These are phyloP conservation scores for Mycena vitilis DNA, from an alignment of 768 basidiomycete species.

Conservation along the genomic window DNA sequence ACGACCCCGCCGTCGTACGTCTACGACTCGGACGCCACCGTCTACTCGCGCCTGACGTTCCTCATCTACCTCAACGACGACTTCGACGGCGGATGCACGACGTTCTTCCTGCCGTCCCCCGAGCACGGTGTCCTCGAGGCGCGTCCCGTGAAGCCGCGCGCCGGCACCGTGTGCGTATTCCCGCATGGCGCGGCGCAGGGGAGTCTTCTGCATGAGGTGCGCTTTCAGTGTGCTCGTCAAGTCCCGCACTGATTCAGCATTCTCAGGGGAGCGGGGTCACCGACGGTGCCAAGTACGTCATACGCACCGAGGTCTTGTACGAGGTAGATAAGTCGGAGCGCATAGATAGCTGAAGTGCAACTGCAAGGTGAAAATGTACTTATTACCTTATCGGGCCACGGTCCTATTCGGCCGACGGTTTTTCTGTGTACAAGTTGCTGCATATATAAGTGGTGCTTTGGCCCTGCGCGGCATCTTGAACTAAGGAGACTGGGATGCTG, in stretches of 20 bases:
- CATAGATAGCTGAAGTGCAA: constrained; percentile 36
- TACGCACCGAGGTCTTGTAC: constrained; percentile 53
- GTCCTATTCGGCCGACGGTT: background rate
- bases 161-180: constrained; percentile 63
- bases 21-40: constrained; percentile 60
- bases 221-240: background rate
- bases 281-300: constrained; percentile 52
- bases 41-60: constrained; percentile 61
- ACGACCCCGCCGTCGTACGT: constrained; percentile 56
- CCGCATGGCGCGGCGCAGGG: constrained; percentile 54
- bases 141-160: constrained; percentile 58
- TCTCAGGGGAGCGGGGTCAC: constrained; percentile 50
- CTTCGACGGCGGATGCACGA: constrained; percentile 62
- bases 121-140: constrained; percentile 58
- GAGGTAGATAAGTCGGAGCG: constrained; percentile 51
- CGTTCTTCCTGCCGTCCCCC: constrained; percentile 64
- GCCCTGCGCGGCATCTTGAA: too few relatives aligned
- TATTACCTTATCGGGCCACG: background rate
- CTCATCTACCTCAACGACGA: constrained; percentile 64
- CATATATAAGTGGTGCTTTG: too few relatives aligned
- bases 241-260: background rate
- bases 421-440: background rate
- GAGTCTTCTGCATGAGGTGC: constrained; percentile 50
- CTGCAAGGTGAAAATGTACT: background rate
- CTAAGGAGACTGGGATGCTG: too few relatives aligned